These are phyloP conservation scores for Kuraishia cidri DNA, from an alignment of 805 yeast species.

Conservation along the genomic window DNA sequence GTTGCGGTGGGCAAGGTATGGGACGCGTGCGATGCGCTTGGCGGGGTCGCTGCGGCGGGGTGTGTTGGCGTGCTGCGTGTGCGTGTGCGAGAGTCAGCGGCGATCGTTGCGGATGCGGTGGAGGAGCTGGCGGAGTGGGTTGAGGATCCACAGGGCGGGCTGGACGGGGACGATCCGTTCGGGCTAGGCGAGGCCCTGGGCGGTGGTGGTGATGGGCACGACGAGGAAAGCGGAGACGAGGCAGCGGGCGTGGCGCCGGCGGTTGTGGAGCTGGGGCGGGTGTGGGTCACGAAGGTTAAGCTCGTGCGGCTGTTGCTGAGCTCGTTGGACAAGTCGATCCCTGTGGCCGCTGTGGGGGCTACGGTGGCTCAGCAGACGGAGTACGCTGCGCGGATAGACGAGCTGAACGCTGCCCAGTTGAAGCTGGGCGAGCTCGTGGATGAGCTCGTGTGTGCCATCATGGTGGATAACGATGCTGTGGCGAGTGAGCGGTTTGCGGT, in stretches of 20 bases:
- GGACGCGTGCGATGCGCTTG: slow-evolving; percentile 51
- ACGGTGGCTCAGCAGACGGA: slow-evolving; percentile 5
- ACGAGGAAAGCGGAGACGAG: slow-evolving; percentile 15
- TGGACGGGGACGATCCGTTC: slow-evolving; percentile 43
- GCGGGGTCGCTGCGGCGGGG: slow-evolving; percentile 34
- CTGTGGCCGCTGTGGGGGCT: slow-evolving; percentile 17
- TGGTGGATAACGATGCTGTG: slow-evolving; percentile 31
- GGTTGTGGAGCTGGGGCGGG: slow-evolving; percentile 29
- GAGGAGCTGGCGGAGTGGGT: slow-evolving; percentile 66
- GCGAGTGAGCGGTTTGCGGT: slow-evolving; percentile 20
- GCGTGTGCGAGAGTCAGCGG: slow-evolving; percentile 32
- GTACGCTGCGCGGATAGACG: slow-evolving; percentile 35
- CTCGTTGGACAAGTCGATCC: slow-evolving; percentile 51
- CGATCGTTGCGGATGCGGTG: slow-evolving; percentile 50
- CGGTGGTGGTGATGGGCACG: slow-evolving; percentile 14
- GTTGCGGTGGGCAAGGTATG: slow-evolving; percentile 61
- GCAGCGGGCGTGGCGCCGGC: slow-evolving; percentile 6
- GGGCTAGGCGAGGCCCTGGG: slow-evolving; percentile 24
- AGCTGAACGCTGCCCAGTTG: slow-evolving; percentile 31
- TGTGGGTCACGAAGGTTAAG: slow-evolving; percentile 45
- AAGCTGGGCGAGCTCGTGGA: slow-evolving; percentile 40
- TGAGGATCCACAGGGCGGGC: slow-evolving; percentile 40
- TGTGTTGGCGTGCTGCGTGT: slow-evolving; percentile 41
- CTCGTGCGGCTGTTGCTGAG: slow-evolving; percentile 49
- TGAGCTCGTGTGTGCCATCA: slow-evolving; percentile 46